Evolutionary conservation across 176 grass and related monocot genomes (phyloP), one percentile per base, ranked within the genome.

Genomic region (Puccinellia tenuiflora): DNA sequence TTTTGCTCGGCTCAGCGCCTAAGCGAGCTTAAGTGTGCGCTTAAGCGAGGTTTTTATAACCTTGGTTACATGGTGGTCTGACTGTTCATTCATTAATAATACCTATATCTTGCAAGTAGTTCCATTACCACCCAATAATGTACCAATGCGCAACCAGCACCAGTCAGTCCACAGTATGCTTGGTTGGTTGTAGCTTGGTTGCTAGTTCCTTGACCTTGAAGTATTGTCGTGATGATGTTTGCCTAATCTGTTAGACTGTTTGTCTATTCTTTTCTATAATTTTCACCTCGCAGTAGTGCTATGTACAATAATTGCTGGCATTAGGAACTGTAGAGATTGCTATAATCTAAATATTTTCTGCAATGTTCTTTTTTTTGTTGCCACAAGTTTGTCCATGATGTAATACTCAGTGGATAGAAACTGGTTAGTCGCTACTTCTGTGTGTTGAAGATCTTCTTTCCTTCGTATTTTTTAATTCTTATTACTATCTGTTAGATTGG

Each of bases 61-160:
- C n/a, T n/a, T n/a, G n/a, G n/a, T n/a, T n/a, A n/a, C 83, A 79
- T 85, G 20, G 9, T 59, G 75, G 16, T 81, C 52, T 71, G 30
- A 47, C 64, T 66, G 52, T 60, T 48, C 11, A 80, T 65, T 53
- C 50, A 65, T 37, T 11, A 63, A 38, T 35, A 35, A 17, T 67
- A 45, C 53, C 4, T 21, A 62, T 57, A 79, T 80, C 57, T 21
- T 82, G 46, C 62, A 68, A 26, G 6, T 37, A 67, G 45, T 68
- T 68, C 30, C n/a, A 20, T 81, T 40, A 82, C 24, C 79, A 59
- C 5, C 16, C 37, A 42, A 24, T 29, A 15, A 7, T 66, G 17
- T 73, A 25, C 43, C n/a, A 21, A 31, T 45, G 38, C 11, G 11
- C 25, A 63, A 10, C 70, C 16, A 38, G 9, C 5, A 6, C 42